Evolutionary conservation across 1,284 basidiomycete genomes (phyloP).

Genomic region (Boletus smithii): DNA sequence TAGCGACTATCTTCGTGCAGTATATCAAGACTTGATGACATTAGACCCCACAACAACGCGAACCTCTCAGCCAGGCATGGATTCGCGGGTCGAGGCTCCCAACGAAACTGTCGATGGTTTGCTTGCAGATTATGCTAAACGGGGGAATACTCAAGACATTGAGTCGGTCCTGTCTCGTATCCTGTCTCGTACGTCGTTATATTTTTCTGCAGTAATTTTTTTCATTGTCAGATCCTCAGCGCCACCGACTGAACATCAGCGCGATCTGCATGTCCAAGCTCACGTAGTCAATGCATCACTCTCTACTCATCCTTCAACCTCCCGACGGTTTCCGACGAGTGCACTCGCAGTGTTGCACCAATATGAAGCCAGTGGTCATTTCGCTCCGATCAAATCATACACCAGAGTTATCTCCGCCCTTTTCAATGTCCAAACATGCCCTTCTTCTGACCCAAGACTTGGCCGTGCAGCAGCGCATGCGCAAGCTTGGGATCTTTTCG

Average conservation of each 20-base stretch:
- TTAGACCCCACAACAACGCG: not conserved
- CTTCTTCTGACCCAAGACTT: constrained; percentile 24
- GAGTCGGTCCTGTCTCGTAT: constrained; percentile 47
- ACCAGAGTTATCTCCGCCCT: constrained; percentile 60
- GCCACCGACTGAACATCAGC: constrained; percentile 51
- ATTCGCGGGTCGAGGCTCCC: constrained; percentile 26
- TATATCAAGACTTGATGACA: constrained; percentile 5
- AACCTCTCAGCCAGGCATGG: not conserved
- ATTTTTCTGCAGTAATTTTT: not conserved
- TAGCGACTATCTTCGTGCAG: not conserved
- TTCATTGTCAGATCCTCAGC: constrained; percentile 28
- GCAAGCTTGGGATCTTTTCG: constrained; percentile 90
- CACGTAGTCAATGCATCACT: constrained; percentile 40
- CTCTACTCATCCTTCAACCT: not conserved
- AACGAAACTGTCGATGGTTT: constrained; percentile 44
- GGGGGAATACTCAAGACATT: constrained; percentile 44
- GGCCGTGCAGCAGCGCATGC: constrained; percentile 46
- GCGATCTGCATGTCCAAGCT: constrained; percentile 65
- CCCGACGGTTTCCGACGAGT: constrained; percentile 45
- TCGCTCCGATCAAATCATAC: constrained; percentile 65
- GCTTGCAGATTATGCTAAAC: constrained; percentile 47
- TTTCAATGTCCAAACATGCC: constrained; percentile 46
- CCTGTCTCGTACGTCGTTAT: constrained; percentile 38
- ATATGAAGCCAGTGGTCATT: constrained; percentile 56
- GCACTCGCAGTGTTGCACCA: constrained; percentile 62